phyloP scores from a whole-genome alignment of 1,284 basidiomycete genomes.

The Ustilago lituana region DNA sequence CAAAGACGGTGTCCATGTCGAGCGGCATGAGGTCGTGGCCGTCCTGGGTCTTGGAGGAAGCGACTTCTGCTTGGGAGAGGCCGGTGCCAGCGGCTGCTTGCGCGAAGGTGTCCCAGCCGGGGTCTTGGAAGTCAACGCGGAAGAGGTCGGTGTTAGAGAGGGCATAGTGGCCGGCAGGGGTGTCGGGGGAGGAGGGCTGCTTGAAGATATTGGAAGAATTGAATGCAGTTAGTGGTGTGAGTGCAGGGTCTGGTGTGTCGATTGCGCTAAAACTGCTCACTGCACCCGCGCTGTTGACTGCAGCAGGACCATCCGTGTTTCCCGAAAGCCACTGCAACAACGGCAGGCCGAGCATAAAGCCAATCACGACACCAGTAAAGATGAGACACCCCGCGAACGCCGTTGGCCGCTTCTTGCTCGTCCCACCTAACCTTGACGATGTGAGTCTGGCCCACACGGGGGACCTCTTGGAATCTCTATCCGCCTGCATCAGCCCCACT shows the following conservation, averaged over 20 bases:
- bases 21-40: conserved; percentile 41
- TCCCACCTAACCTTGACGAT: not conserved
- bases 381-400: conserved; percentile 25
- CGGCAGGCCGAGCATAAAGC: conserved; percentile 36
- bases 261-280: no score
- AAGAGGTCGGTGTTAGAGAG: conserved; percentile 31
- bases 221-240: not conserved
- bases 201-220: conserved; percentile 17
- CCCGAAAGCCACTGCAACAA: conserved; percentile 48
- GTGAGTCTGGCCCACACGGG: conserved; percentile 1
- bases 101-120: conserved; percentile 36
- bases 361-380: conserved; percentile 34
- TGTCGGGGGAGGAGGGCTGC: conserved; percentile 33
- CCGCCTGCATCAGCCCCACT: conserved; percentile 52
- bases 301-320: conserved; percentile 1
- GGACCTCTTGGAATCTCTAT: conserved; percentile 18
- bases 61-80: conserved; percentile 16
- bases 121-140: conserved; percentile 36
- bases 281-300: no score
- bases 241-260: not conserved
- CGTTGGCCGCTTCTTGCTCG: conserved; percentile 2
- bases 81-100: conserved; percentile 28
- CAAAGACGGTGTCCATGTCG: conserved; percentile 52
- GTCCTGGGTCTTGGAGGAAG: conserved; percentile 21
- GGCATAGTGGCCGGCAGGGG: conserved; percentile 30